Evolutionary conservation across 306 rosid genomes (phyloP), one percentile per base, ranked within the genome.

Genomic region (Lathyrus sativus): DNA sequence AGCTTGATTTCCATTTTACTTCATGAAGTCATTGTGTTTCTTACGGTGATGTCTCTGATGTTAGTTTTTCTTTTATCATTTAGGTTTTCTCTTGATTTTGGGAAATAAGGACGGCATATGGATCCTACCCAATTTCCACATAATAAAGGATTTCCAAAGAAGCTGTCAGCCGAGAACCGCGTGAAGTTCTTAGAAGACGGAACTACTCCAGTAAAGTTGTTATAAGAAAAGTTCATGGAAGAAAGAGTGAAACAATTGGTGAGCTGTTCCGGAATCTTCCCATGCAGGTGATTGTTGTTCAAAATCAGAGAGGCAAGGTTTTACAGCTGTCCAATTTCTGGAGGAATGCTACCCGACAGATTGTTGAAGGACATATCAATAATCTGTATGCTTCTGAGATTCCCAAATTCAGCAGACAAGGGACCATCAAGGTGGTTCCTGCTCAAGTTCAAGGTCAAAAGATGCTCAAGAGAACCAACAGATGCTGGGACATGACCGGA

Each of bases 101-200:
- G 74, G 5, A 53, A 4, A 28, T 10, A 49, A 11, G 90, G 86
- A 67, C 83, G 65, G 61, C 98, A 92, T 6, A 85, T 74, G 1
- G 96, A 90, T 64, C 97, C 97, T 39, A 80, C 14, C 96, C 96
- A 92, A 74, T 86, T 77, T 4, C 96, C 88, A 75, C 98, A 92
- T 61, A 92, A 64, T 8, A 90, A 65, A 3, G 88, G 85, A 76
- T 92, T 92, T 28, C 95, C 98, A 6, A 85, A 39, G 73, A 88
- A 92, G 83, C 98, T 90, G 71, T 90, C 81, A 9, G 85, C 86
- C 18, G 86, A 67, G 70, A 92, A 90, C 4, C 90, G 82, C 2
- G 96, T 76, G 77, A 90, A 86, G 79, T 88, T 90, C 72, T 72
- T 81, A 78, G 79, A 60, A 0, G 84, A 78, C 48, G 97, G 96